Base-by-base conservation (phyloP, 1,284 basidiomycete genomes). In the Neolentinus lepideus region DNA sequence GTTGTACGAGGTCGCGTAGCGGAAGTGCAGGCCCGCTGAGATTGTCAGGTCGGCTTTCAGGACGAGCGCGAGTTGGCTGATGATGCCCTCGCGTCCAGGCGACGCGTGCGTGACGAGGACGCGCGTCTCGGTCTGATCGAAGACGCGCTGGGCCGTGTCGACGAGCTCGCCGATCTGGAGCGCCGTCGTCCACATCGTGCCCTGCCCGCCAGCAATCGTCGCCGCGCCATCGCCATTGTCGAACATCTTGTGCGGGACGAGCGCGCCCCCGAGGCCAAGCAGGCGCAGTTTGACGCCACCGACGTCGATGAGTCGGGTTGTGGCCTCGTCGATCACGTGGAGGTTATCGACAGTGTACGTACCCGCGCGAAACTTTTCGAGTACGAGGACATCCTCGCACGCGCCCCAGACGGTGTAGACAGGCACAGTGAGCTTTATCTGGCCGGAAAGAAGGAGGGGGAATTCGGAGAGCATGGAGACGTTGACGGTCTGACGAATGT, bases 161-260 rank as follows among this genome's bases (percentile, higher is more conserved):
- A 99, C 88, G 46, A 99, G 85, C 71, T 99, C 96, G 59, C 97
- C 97, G 46, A 99, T 91, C 71, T 99, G 97, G 25, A 99, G 80
- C 3, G 94, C 91, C 0, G 96, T 99, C 0, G 94, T 93, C 97
- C 97, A 99, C 89, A 98, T 98, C 22, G 95, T 98, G 26, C 97
- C 97, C 67, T 94, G 91, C 1, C 93, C 96, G 47, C 97, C 97
- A 0, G 97, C 96, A 61, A 99, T 98, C 11, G 96, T 98, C 2
- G 93, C 95, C 51, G 78, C 84, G 1, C 95, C 96, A 54, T 96
- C 92, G 1, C 97, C 93, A 61, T 94, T 95, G 79, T 97, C 92
- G 70, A 98, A 99, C 75, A 99, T 85, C 75, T 98, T 98, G 79
- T 98, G 95, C 24, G 88, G 84, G 10, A 98, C 94, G 45, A 98